A percentile compares a stretch with the other conserved stretches of the same genome.
phyloP scores from a whole-genome alignment of 805 yeast species.

The Hanseniaspora jakobsenii region DNA sequence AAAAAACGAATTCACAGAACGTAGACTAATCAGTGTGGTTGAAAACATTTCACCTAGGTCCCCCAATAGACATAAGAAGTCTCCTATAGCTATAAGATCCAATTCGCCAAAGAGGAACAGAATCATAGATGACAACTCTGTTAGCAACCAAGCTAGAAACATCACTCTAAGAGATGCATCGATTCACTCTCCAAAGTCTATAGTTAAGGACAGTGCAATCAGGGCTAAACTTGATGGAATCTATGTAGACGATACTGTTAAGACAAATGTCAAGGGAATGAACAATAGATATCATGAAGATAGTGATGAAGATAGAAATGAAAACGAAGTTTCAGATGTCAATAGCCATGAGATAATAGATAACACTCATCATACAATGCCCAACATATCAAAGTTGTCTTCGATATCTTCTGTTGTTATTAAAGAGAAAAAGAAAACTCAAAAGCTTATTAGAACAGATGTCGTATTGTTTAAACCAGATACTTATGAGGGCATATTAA shows the following conservation, averaged over 20 bases:
- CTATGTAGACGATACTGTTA: too few species aligned
- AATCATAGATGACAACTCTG: conserved; percentile 1
- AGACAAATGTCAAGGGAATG: too few species aligned
- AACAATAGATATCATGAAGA: too few species aligned
- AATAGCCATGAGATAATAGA: too few species aligned
- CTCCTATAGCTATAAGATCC: not conserved
- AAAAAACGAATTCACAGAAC: not conserved
- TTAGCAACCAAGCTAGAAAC: not conserved
- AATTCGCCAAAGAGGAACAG: conserved; percentile 6
- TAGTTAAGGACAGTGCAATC: not conserved
- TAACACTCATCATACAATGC: too few species aligned
- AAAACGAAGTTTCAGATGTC: not conserved
- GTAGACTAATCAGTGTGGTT: not conserved
- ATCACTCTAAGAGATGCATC: conserved; percentile 6
- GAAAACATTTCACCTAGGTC: conserved; percentile 6
- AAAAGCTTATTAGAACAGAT: not conserved
- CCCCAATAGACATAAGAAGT: not conserved
- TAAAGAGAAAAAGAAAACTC: not conserved
- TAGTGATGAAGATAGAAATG: not conserved
- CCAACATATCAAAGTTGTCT: too few species aligned
- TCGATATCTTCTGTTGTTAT: too few species aligned
- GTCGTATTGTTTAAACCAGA: not conserved
- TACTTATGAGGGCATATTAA: conserved; percentile 1
- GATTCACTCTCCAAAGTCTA: conserved; percentile 9
- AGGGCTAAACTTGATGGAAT: too few species aligned